phyloP scores from a whole-genome alignment of 306 rosid species.

The Quercus gilva region DNA sequence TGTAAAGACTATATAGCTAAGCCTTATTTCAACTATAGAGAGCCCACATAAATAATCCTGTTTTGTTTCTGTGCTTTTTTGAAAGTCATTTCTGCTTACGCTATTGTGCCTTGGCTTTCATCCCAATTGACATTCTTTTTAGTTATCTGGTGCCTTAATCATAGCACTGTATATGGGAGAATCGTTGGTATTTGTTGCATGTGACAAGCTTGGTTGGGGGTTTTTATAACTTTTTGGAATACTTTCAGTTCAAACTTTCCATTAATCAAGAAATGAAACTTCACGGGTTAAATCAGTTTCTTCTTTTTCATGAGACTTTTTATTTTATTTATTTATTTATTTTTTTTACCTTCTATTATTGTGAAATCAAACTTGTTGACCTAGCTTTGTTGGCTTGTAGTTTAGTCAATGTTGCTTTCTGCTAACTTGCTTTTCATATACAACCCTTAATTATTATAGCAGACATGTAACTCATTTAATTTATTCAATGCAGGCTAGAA shows the following conservation, averaged over 20 bases:
- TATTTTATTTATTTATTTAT: neutral
- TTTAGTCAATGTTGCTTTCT: neutral
- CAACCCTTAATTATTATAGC: conserved; percentile 13
- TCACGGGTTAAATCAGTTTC: neutral
- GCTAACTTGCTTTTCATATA: neutral
- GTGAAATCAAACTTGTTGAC: neutral
- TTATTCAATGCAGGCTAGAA: conserved; percentile 75
- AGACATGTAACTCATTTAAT: conserved; percentile 20
- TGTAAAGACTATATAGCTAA: neutral
- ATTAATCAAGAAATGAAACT: neutral
- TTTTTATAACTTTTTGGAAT: neutral
- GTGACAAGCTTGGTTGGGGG: neutral
- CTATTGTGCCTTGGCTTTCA: neutral
- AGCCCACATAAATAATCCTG: too few species aligned
- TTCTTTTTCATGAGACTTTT: neutral
- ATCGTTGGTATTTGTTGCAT: neutral
- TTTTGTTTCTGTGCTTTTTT: neutral
- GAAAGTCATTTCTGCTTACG: neutral
- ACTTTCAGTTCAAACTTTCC: neutral
- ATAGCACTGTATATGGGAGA: too few species aligned
- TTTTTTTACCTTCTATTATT: neutral
- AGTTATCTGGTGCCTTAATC: too few species aligned
- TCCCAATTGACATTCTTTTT: neutral
- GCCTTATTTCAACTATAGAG: too few species aligned
- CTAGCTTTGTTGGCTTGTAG: neutral